phyloP scores from a whole-genome alignment of 176 grass and related monocot species.

The Microstegium vimineum region DNA sequence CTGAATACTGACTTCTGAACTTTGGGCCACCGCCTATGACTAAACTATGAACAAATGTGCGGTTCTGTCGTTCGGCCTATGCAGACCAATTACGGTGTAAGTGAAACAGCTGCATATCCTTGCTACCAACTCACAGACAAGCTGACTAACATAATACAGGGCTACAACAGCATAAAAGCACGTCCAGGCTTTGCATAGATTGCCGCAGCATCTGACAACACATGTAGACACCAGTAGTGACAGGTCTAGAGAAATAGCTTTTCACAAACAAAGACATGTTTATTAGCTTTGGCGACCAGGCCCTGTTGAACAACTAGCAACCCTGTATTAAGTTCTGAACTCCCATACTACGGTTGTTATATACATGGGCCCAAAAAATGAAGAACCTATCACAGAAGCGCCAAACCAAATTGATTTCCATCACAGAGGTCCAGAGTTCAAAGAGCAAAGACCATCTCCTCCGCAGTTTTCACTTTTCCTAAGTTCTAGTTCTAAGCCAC shows the following conservation, averaged over 20 bases:
- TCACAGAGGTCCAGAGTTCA: neutral
- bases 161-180: neutral
- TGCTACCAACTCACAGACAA: too few relatives aligned
- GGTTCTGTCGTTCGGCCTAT: too few relatives aligned
- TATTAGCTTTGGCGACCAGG: conserved; percentile 31
- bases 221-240: too few relatives aligned
- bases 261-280: conserved; percentile 23
- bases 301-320: conserved; percentile 25
- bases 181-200: neutral
- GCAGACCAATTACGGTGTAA: too few relatives aligned
- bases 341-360: conserved; percentile 13
- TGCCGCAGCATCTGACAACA: neutral
- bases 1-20: too few relatives aligned
- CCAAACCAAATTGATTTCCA: conserved; percentile 6
- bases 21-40: too few relatives aligned
- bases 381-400: conserved; percentile 15
- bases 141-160: too few relatives aligned
- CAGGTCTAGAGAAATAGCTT: conserved; percentile 12
- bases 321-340: neutral
- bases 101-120: too few relatives aligned
- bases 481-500: conserved; percentile 7
- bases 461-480: conserved; percentile 16
- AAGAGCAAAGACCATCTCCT: conserved; percentile 11
- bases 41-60: too few relatives aligned
- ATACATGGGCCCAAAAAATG: conserved; percentile 47